Conservation (phyloP, 1,284 basidiomycete species). For the Boletus austroedulis region DNA sequence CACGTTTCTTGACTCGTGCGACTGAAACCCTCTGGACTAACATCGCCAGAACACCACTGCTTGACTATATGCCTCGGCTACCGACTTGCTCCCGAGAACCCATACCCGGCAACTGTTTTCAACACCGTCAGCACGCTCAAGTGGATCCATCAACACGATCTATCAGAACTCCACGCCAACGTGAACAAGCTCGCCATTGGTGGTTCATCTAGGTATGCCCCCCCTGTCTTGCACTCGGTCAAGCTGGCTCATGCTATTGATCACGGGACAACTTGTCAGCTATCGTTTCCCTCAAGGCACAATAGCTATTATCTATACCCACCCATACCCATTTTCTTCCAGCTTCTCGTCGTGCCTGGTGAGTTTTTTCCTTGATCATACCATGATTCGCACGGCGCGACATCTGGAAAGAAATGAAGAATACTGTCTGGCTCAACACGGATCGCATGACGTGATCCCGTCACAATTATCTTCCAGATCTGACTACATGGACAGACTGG, state of each 20-base stretch:
- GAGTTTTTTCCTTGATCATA: not conserved
- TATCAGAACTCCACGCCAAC: slow-evolving; percentile 41
- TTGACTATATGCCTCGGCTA: slow-evolving; percentile 69
- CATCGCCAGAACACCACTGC: slow-evolving; percentile 28
- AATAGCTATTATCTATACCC: slow-evolving; percentile 42
- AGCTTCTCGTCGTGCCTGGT: slow-evolving; percentile 61
- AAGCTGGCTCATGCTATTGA: not conserved
- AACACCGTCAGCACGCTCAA: slow-evolving; percentile 66
- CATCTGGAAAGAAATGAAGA: slow-evolving; percentile 54
- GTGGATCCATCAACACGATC: slow-evolving; percentile 55
- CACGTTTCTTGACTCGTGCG: slow-evolving; percentile 11
- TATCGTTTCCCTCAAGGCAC: slow-evolving; percentile 62
- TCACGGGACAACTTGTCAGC: slow-evolving; percentile 71
- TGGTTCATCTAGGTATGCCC: slow-evolving; percentile 62
- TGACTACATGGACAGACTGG: slow-evolving; percentile 58
- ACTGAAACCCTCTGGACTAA: not conserved
- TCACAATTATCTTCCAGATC: slow-evolving; percentile 62
- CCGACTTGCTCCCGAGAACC: slow-evolving; percentile 70
- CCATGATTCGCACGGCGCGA: not conserved
- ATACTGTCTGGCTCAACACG: slow-evolving; percentile 59
- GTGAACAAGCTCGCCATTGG: slow-evolving; percentile 51
- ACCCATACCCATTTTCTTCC: slow-evolving; percentile 58
- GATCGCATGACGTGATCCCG: slow-evolving; percentile 73
- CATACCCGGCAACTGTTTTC: slow-evolving; percentile 71
- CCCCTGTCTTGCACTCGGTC: not conserved